Conservation (phyloP, 495 filamentous ascomycete genomes). For the Neurospora tetrasperma region DNA sequence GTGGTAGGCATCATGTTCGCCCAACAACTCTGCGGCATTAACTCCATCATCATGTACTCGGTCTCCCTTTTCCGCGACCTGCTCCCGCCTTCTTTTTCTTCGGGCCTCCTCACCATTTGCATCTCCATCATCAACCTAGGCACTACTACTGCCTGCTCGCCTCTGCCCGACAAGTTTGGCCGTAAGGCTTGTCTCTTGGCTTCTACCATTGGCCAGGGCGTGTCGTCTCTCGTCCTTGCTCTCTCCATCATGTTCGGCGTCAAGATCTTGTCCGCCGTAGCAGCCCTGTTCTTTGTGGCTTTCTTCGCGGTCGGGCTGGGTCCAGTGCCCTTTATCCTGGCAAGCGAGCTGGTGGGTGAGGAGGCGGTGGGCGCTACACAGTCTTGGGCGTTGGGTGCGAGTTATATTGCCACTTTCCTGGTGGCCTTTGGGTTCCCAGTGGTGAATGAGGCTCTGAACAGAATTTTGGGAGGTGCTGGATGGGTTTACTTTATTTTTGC, state of each 20-base stretch:
- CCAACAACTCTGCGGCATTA: conserved; percentile 88
- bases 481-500: conserved; percentile 86
- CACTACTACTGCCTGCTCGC: conserved; percentile 69
- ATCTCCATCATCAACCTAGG: conserved; percentile 81
- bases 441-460: conserved; percentile 58
- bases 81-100: conserved; percentile 51
- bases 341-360: conserved; percentile 76
- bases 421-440: conserved; percentile 92
- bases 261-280: conserved; percentile 65
- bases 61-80: conserved; percentile 74
- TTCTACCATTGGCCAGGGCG: conserved; percentile 76
- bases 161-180: conserved; percentile 75
- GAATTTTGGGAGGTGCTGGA: conserved; percentile 52
- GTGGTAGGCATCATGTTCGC: conserved; percentile 86
- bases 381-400: conserved; percentile 71
- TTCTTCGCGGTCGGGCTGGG: conserved; percentile 88
- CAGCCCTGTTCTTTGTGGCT: conserved; percentile 74
- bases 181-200: conserved; percentile 72
- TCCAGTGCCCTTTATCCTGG: conserved; percentile 88
- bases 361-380: conserved; percentile 87
- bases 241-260: conserved; percentile 59
- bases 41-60: conserved; percentile 97
- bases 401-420: conserved; percentile 83
- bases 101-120: conserved; percentile 68
- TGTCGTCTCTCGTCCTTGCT: conserved; percentile 61